Percentiles rank a stretch among this genome's conserved stretches.
These are phyloP conservation scores for Phaeodactylum tricornutum DNA, from an alignment of 108 stramenopile species.

Conservation along the genomic window DNA sequence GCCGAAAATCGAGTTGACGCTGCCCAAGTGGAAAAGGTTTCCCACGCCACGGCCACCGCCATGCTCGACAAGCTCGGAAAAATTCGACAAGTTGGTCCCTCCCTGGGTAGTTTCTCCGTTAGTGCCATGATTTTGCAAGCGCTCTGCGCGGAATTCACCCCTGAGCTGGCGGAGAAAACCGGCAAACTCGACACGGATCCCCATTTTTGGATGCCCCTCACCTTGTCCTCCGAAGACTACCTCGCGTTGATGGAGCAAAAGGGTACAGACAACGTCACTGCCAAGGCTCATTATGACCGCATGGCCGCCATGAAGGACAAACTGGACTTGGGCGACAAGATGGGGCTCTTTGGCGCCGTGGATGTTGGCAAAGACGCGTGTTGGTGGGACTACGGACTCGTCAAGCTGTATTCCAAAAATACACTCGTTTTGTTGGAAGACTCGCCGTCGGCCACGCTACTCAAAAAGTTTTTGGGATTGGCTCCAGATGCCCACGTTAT, in stretches of 20 bases:
- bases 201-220: constrained; percentile 98
- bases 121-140: constrained; percentile 74
- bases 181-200: constrained; percentile 92
- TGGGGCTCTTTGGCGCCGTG: constrained; percentile 94
- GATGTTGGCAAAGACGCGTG: constrained; percentile 92
- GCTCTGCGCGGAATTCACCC: constrained; percentile 72
- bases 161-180: constrained; percentile 70
- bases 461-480: constrained; percentile 79
- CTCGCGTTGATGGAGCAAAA: constrained; percentile 83
- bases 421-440: constrained; percentile 68
- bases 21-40: constrained; percentile 98
- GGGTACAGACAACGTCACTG: constrained; percentile 57
- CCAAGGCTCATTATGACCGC: constrained; percentile 69
- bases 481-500: constrained; percentile 29
- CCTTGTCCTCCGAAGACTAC: constrained; percentile 78
- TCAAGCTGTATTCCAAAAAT: constrained; percentile 91
- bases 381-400: constrained; percentile 99
- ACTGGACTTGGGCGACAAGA: constrained; percentile 35
- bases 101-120: constrained; percentile 91
- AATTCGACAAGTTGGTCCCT: constrained; percentile 87
- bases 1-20: constrained; percentile 63
- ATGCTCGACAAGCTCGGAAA: constrained; percentile 85
- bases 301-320: constrained; percentile 68
- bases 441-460: constrained; percentile 61
- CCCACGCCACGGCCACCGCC: constrained; percentile 87